Base-by-base conservation (phyloP, 306 rosid genomes). In the Arachis stenosperma region DNA sequence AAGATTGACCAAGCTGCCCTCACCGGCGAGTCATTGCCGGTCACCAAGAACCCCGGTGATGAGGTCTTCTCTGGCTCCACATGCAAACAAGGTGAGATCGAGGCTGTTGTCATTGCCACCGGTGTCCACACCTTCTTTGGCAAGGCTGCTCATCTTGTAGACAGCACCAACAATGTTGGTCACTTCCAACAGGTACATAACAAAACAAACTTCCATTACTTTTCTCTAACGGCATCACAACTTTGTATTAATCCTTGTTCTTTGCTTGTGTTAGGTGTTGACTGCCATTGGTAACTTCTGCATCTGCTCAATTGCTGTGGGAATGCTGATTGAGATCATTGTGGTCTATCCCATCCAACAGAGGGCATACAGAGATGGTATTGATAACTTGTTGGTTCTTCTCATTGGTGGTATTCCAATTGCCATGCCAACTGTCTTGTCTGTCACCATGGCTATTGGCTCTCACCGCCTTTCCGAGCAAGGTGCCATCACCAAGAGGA, bases 401-500 rank as follows among this genome's bases (percentile, higher is more conserved):
- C 92, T 92, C 59, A 92, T 92, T 4, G 98, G 98, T 65, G 98
- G 98, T 54, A 92, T 92, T 81, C 98, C 98, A 30, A 92, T 92
- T 78, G 98, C 98, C 44, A 92, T 92, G 98, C 98, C 98, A 62
- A 92, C 98, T 0, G 98, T 92, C 59, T 56, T 92, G 84, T 92
- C 98, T 4, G 98, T 92, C 30, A 92, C 98, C 75, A 92, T 92
- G 98, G 98, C 96, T 69, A 90, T 92, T 53, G 98, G 98, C 1
- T 90, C 98, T 65, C 98, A 92, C 71, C 90, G 92, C 67, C 75
- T 92, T 3, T 88, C 98, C 0, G 65, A 90, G 71, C 98, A 92
- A 85, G 98, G 98, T 43, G 98, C 98, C 81, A 92, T 92, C 78
- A 92, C 98, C 27, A 92, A 92, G 83, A 92, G 98, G 79, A 92